Evolutionary conservation across 2,329 filamentous ascomycete species (phyloP).

Genomic region (Penicillium sp.): DNA sequence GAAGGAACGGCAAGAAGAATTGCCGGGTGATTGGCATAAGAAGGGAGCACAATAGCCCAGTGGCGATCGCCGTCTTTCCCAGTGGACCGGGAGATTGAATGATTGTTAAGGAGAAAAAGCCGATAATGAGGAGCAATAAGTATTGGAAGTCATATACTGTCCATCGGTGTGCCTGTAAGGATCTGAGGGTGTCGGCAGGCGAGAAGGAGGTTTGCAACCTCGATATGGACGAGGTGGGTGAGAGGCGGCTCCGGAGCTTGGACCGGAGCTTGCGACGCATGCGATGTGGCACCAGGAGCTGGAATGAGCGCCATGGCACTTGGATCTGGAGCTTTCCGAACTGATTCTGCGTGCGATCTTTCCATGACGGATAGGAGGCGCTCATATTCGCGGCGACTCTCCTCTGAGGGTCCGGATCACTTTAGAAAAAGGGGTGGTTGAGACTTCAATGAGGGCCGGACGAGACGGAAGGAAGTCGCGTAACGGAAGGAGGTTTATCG

Average conservation of each 20-base stretch:
- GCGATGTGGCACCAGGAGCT: conserved; percentile 58
- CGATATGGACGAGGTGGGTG: conserved; percentile 69
- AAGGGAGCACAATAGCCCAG: conserved; percentile 65
- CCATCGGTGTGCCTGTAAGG: conserved; percentile 76
- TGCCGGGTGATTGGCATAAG: conserved; percentile 82
- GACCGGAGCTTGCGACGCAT: conserved; percentile 66
- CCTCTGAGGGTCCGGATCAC: conserved; percentile 20
- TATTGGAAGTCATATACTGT: conserved; percentile 83
- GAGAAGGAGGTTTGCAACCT: conserved; percentile 78
- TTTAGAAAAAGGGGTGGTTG: conserved; percentile 3
- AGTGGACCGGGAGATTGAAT: conserved; percentile 75
- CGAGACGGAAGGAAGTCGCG: conserved; percentile 21
- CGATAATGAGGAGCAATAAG: conserved; percentile 67
- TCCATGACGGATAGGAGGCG: conserved; percentile 44
- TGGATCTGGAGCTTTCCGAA: conserved; percentile 46
- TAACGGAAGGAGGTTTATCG: conserved; percentile 6
- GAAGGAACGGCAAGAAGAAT: conserved; percentile 83
- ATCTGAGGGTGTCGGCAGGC: conserved; percentile 70
- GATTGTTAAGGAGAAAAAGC: conserved; percentile 78
- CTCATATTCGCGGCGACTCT: conserved; percentile 33
- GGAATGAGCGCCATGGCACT: conserved; percentile 50
- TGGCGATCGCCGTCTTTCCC: conserved; percentile 69
- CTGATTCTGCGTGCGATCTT: conserved; percentile 45
- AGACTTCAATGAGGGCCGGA: conserved; percentile 20
- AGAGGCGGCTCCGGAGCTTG: conserved; percentile 64